phyloP scores from a whole-genome alignment of 208 protist genomes.

The Kentomonas sorsogonicus region DNA sequence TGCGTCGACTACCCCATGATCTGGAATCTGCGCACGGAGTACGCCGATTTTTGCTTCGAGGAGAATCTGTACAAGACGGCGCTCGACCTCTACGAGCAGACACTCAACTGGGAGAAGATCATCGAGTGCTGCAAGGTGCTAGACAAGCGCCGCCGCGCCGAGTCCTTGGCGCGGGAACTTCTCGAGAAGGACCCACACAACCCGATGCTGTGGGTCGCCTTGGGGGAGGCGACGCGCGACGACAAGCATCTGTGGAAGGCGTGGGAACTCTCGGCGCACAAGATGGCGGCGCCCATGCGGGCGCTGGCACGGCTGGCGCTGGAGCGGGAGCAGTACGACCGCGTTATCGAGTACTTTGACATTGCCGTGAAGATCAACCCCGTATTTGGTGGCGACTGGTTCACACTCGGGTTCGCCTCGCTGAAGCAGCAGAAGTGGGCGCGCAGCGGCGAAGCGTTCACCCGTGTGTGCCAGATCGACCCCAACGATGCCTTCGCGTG shows the following conservation, averaged over 20 bases:
- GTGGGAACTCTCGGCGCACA: conserved; percentile 83
- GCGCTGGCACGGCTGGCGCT: conserved; percentile 76
- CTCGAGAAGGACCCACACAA: conserved; percentile 79
- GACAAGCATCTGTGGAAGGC: conserved; percentile 82
- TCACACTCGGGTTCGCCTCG: conserved; percentile 80
- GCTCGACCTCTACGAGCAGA: conserved; percentile 81
- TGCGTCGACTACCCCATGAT: conserved; percentile 72
- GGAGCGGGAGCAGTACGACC: conserved; percentile 79
- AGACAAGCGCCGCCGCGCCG: conserved; percentile 80
- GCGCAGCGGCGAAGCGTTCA: conserved; percentile 82
- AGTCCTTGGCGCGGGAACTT: conserved; percentile 79
- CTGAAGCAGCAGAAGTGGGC: conserved; percentile 65
- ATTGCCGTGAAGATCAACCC: conserved; percentile 80
- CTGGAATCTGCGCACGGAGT: conserved; percentile 78
- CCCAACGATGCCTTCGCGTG: conserved; percentile 85
- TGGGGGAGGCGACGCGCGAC: conserved; percentile 86
- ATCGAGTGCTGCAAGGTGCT: conserved; percentile 88
- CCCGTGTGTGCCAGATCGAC: conserved; percentile 86
- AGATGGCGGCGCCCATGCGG: conserved; percentile 84
- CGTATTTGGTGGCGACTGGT: conserved; percentile 90
- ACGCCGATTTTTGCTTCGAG: conserved; percentile 82
- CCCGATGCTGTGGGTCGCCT: conserved; percentile 83
- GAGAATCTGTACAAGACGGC: conserved; percentile 83
- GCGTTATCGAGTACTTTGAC: conserved; percentile 89
- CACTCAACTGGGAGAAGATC: conserved; percentile 85